Evolutionary conservation across 2,329 filamentous ascomycete genomes (phyloP).

Genomic region (Neofusicoccum laricinum): DNA sequence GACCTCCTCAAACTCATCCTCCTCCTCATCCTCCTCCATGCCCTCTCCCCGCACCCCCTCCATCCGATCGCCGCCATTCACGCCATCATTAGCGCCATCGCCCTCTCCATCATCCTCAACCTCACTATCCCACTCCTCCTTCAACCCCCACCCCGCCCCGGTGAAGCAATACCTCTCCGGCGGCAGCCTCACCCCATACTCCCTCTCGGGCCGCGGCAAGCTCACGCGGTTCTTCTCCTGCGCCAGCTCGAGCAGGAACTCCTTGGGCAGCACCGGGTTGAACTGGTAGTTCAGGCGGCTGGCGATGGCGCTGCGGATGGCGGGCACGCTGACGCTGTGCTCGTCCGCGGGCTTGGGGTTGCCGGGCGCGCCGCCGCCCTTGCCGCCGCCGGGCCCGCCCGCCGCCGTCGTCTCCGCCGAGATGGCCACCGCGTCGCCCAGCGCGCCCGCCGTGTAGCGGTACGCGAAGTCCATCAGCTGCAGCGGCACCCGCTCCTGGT

Average conservation of each 20-base stretch:
- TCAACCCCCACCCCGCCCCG: slow-evolving; percentile 55
- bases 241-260: slow-evolving; percentile 74
- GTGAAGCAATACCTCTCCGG: slow-evolving; percentile 62
- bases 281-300: slow-evolving; percentile 69
- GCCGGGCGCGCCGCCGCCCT: slow-evolving; percentile 20
- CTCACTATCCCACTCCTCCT: slow-evolving; percentile 58
- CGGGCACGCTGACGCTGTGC: slow-evolving; percentile 59
- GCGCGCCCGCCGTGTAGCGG: slow-evolving; percentile 70
- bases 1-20: slow-evolving; percentile 45
- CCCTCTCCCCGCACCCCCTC: slow-evolving; percentile 29
- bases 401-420: slow-evolving; percentile 17
- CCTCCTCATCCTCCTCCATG: slow-evolving; percentile 38
- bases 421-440: slow-evolving; percentile 63
- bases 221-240: slow-evolving; percentile 66
- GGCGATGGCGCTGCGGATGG: slow-evolving; percentile 70
- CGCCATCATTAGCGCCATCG: slow-evolving; percentile 41
- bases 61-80: slow-evolving; percentile 22
- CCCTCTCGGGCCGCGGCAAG: slow-evolving; percentile 56
- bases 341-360: slow-evolving; percentile 35
- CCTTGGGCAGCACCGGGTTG: slow-evolving; percentile 63
- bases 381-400: not conserved
- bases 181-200: slow-evolving; percentile 58
- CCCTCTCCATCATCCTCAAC: slow-evolving; percentile 42
- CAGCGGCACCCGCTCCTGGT: slow-evolving; percentile 78
- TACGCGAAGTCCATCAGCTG: slow-evolving; percentile 84